Percentiles rank a stretch among this genome's conserved stretches.
Evolutionary conservation across 495 filamentous ascomycete species (phyloP).

Genomic region (Thozetella sp.): DNA sequence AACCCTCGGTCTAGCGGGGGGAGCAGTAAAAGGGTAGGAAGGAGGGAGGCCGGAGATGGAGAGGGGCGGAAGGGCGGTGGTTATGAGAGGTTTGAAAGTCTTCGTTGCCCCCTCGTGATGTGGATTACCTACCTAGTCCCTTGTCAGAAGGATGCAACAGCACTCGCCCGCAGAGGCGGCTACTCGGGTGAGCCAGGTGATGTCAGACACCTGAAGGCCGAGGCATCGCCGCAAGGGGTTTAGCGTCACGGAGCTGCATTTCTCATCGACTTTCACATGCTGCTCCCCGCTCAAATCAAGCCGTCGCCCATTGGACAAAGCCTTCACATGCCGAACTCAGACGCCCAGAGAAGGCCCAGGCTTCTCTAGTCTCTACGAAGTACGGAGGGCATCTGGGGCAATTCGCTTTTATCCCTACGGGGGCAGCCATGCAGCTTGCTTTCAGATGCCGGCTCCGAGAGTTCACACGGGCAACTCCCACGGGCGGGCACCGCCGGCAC

Average conservation of each 20-base stretch:
- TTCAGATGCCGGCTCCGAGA: too few species aligned
- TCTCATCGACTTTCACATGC: constrained; percentile 19
- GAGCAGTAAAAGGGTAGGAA: neutral
- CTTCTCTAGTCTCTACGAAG: too few species aligned
- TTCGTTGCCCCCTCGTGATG: neutral
- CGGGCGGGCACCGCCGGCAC: too few species aligned
- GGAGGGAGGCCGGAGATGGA: neutral
- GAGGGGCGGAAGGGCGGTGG: neutral
- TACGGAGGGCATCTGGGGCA: too few species aligned
- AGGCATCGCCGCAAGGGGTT: constrained; percentile 30
- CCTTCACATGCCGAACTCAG: constrained; percentile 7
- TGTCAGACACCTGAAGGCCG: constrained; percentile 32
- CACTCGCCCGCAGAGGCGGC: constrained; percentile 5
- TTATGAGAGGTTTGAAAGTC: neutral
- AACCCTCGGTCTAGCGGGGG: too few species aligned
- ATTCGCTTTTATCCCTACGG: too few species aligned
- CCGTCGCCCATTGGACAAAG: neutral
- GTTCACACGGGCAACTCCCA: too few species aligned
- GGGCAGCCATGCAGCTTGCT: too few species aligned
- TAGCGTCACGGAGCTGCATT: constrained; percentile 26
- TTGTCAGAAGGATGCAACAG: neutral
- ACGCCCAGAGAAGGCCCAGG: neutral
- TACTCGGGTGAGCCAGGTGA: constrained; percentile 21
- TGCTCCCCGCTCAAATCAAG: neutral
- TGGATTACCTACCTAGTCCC: too few species aligned